Evolutionary conservation across 2,329 filamentous ascomycete species (phyloP), one percentile per base, ranked within the genome.

Genomic region (Penicillium janthinellum): DNA sequence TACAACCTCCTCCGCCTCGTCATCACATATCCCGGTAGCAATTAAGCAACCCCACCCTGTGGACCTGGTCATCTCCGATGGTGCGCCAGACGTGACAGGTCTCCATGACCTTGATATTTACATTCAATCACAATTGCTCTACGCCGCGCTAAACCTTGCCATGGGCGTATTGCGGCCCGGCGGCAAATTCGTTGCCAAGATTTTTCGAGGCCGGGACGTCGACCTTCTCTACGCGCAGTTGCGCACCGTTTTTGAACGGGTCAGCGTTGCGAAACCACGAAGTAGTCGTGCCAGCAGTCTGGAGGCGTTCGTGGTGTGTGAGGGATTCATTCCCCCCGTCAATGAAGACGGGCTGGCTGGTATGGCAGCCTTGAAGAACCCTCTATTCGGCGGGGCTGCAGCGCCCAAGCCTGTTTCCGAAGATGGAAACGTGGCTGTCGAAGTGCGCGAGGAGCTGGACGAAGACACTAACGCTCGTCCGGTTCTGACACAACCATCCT

Each of bases 61-160:
- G 14, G 95, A 99, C 72, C 85, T 99, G 1, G 94, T 99, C 25
- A 86, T 99, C 63, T 96, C 92, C 59, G 95, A 99, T 70, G 95
- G 95, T 55, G 95, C 95, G 0, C 95, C 95, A 0, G 95, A 99
- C 71, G 95, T 99, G 12, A 99, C 95, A 0, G 95, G 95, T 20
- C 84, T 99, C 1, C 95, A 99, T 75, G 95, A 99, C 75, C 86
- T 99, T 38, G 95, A 99, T 77, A 98, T 98, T 67, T 99, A 99
- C 77, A 91, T 99, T 17, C 95, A 99, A 78, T 93, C 91, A 8
- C 95, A 98, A 77, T 84, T 99, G 8, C 88, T 99, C 52, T 97
- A 96, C 76, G 92, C 94, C 0, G 95, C 95, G 0, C 85, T 99
- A 20, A 96, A 97, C 75, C 86, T 99, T 2, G 92, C 95, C 0